Evolutionary conservation across 805 yeast species (phyloP).

Genomic region (Jamesozyma jinghongensis): DNA sequence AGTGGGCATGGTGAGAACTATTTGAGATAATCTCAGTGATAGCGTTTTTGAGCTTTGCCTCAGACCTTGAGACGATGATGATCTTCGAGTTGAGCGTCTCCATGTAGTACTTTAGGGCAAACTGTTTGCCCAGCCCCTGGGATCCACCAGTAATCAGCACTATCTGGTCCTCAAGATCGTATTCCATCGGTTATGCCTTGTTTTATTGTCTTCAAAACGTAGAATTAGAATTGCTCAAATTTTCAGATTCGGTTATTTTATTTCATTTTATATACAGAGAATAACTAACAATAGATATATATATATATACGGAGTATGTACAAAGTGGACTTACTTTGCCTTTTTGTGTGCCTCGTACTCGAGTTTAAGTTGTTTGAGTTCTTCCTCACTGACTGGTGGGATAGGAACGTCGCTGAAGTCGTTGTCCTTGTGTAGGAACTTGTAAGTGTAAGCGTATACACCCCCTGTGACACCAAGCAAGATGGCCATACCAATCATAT

Average conservation of each 20-base stretch:
- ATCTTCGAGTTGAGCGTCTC: conserved; percentile 49
- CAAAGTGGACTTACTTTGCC: no score
- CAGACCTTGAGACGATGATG: conserved; percentile 70
- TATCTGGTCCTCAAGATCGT: conserved; percentile 37
- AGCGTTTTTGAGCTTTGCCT: conserved; percentile 43
- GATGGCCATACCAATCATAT: conserved; percentile 51
- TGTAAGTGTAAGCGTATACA: conserved; percentile 57
- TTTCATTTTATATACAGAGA: no score
- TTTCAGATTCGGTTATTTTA: no score
- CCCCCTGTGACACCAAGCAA: conserved; percentile 59
- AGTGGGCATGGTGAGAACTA: conserved; percentile 1
- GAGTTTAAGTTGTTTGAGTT: conserved; percentile 58
- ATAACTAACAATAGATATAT: no score
- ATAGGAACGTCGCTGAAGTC: conserved; percentile 88
- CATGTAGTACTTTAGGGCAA: conserved; percentile 49
- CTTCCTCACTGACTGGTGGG: conserved; percentile 80
- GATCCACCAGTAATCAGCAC: conserved; percentile 89
- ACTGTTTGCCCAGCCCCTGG: conserved; percentile 81
- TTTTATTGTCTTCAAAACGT: no score
- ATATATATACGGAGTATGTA: no score
- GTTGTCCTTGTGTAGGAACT: conserved; percentile 53
- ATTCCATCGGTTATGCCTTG: no score
- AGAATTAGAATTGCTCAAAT: no score
- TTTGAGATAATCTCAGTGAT: conserved; percentile 33
- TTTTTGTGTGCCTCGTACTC: conserved; percentile 48